Conservation (phyloP, 2,329 filamentous ascomycete genomes). For the Cercospora zeina region DNA sequence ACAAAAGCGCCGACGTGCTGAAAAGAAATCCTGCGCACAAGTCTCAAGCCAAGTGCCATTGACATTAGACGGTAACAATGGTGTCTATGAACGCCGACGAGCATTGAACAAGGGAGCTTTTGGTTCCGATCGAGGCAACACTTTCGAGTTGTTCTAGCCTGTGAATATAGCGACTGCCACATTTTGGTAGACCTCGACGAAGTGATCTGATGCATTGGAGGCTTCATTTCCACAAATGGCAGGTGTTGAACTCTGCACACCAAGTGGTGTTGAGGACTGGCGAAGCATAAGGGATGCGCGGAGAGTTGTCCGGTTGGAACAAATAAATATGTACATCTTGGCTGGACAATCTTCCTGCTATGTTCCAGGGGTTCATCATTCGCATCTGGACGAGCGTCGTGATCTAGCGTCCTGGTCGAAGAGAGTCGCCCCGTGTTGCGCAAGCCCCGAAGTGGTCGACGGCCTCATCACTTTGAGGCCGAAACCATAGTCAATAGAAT, state of each 20-base stretch:
- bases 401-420: background rate
- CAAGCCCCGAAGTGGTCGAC: background rate
- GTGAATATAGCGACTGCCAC: too few relatives aligned
- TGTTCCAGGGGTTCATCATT: background rate
- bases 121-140: too few relatives aligned
- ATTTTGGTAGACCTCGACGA: too few relatives aligned
- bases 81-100: too few relatives aligned
- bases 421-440: background rate
- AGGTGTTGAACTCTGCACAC: background rate
- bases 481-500: background rate
- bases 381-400: background rate
- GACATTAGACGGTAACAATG: too few relatives aligned
- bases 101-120: too few relatives aligned
- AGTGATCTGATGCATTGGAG: too few relatives aligned
- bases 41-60: too few relatives aligned
- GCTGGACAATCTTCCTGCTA: background rate
- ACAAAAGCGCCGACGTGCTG: too few relatives aligned
- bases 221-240: background rate
- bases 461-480: background rate
- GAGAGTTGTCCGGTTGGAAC: background rate
- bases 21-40: too few relatives aligned
- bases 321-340: background rate
- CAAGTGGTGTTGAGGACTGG: background rate
- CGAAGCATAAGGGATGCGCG: background rate
- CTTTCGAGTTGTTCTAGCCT: too few relatives aligned